Evolutionary conservation across 1,284 basidiomycete genomes (phyloP).

Genomic region (Neolentinus lepideus): DNA sequence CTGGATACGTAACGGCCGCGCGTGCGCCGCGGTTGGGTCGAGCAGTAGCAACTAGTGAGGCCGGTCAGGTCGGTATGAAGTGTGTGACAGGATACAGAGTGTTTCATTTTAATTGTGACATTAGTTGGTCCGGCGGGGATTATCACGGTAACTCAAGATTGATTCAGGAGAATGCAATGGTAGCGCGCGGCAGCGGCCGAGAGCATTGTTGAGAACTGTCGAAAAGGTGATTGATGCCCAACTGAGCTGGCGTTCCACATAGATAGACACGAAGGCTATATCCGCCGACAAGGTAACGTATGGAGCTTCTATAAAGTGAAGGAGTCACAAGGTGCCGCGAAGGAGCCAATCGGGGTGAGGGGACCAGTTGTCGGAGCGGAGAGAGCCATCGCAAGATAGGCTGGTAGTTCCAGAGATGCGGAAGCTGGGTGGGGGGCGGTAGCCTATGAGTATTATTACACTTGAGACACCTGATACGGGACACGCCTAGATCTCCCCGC

Average conservation of each 20-base stretch:
- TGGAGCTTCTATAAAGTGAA: background rate
- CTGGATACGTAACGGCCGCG: background rate
- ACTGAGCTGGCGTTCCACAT: background rate
- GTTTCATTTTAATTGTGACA: background rate
- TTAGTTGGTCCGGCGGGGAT: background rate
- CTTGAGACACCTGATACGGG: background rate
- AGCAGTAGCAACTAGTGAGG: background rate
- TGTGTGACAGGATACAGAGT: background rate
- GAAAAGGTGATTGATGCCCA: constrained; percentile 1
- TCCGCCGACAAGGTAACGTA: constrained; percentile 3
- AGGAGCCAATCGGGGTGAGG: background rate
- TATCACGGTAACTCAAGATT: constrained; percentile 3
- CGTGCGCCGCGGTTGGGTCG: background rate
- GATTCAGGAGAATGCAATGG: background rate
- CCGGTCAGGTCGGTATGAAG: background rate
- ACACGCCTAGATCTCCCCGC: background rate
- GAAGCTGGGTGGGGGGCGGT: background rate
- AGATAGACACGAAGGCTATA: background rate
- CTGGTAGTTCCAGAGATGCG: background rate
- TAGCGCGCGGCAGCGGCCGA: background rate
- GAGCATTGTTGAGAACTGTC: background rate
- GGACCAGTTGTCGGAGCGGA: background rate
- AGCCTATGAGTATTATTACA: background rate
- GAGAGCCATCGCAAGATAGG: background rate
- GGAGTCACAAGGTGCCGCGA: constrained; percentile 1